Base-by-base conservation (phyloP, 2,329 filamentous ascomycete species). In the Tetracladium maxilliforme region DNA sequence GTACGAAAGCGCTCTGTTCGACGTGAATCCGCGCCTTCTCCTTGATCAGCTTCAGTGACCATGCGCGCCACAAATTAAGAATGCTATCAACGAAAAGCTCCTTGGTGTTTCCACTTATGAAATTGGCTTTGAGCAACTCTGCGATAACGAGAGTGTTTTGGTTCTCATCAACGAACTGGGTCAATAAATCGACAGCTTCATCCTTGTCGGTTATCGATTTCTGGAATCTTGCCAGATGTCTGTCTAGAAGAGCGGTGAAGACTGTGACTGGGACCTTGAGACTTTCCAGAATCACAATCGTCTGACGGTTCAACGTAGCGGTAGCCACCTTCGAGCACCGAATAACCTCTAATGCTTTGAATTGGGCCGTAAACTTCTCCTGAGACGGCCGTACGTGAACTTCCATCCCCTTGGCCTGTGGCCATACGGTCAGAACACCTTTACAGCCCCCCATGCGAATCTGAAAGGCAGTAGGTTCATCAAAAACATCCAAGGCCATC, bases 381-480 rank as follows among this genome's bases (percentile, higher is more conserved):
- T 98, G 90, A 9, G 82, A 93, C 10, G 70, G 67, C 3, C 90
- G 73, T 25, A 94, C 72, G 26, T 81, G 72, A 1, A 95, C 66
- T 29, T 86, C 70, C 16, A 62, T 66, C 1, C 63, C 64, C 31
- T 64, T 64, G 7, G 74, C 67, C 5, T 75, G 63, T 0, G 78
- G 69, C 50, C 81, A 87, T 4, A 83, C 61, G 0, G 73, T 70
- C 11, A 98, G 58, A 10, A 98, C 73, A 1, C 90, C 90, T 52
- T 98, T 98, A 52, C 75, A 86, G 2, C 90, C 90, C 7, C 82
- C 86, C 39, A 94, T 70, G 6, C 90, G 79, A 40, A 95, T 93
- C 40, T 98, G 90, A 36, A 81, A 87, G 0, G 81, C 78, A 0
- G 84, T 92, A 1, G 90, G 86, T 5, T 69, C 54, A 3, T 60